Evolutionary conservation across 768 basidiomycete genomes (phyloP).

Genomic region (Rhodocollybia butyracea): DNA sequence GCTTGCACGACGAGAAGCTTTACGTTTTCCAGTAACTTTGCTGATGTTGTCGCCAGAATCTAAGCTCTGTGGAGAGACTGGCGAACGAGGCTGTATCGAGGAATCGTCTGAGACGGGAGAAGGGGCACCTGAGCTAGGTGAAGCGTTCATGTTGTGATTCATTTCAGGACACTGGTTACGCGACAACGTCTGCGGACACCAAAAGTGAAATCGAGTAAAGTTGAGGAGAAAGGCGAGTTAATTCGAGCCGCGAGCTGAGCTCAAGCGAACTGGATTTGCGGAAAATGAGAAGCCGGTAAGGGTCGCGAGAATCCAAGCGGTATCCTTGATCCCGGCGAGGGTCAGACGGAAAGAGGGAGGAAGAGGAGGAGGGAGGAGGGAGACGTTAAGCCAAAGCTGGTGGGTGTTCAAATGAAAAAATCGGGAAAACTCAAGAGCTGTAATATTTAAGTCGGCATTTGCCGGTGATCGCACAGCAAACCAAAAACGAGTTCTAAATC

Average conservation of each 20-base stretch:
- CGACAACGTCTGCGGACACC: conserved; percentile 39
- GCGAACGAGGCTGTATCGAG: conserved; percentile 45
- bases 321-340: conserved; percentile 45
- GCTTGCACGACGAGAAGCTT: conserved; percentile 86
- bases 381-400: conserved; percentile 14
- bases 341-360: conserved; percentile 28
- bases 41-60: conserved; percentile 22
- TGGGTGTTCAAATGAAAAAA: conserved; percentile 6
- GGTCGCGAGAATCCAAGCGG: conserved; percentile 83
- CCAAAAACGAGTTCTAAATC: neutral
- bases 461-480: neutral
- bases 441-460: conserved; percentile 3
- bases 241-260: conserved; percentile 55
- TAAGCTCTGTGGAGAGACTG: conserved; percentile 35
- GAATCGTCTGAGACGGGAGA: conserved; percentile 41
- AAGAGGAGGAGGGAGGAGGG: conserved; percentile 25
- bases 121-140: conserved; percentile 32
- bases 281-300: conserved; percentile 73
- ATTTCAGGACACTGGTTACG: conserved; percentile 34
- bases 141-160: conserved; percentile 35
- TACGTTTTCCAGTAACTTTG: conserved; percentile 51
- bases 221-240: conserved; percentile 33
- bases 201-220: conserved; percentile 30
- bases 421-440: neutral
- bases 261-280: conserved; percentile 54